phyloP scores from a whole-genome alignment of 2,329 filamentous ascomycete species.

The Lecanoromycetidae sp. region DNA sequence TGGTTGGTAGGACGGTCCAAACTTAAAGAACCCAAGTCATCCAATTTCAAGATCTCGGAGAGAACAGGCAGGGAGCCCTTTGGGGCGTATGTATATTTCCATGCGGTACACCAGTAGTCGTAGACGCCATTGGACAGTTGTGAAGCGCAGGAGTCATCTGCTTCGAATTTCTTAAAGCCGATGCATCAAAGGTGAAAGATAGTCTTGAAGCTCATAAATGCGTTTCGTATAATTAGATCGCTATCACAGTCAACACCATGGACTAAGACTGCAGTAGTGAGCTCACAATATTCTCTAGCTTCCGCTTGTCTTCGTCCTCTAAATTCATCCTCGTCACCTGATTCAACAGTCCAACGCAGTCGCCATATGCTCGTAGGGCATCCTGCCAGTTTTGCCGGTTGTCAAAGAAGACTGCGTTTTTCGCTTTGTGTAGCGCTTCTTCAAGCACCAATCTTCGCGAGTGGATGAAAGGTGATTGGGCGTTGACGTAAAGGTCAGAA shows the following conservation, averaged over 20 bases:
- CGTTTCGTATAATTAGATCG: slow-evolving; percentile 1
- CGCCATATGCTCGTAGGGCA: slow-evolving; percentile 7
- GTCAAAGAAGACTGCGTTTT: slow-evolving; percentile 12
- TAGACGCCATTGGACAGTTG: background rate
- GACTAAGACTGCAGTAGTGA: background rate
- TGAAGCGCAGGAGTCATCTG: background rate
- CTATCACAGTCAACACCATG: background rate
- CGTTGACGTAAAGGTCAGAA: no score
- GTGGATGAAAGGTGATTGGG: no score
- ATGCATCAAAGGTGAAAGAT: background rate
- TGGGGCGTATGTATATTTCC: no score
- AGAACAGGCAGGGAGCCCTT: no score
- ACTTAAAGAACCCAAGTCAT: no score
- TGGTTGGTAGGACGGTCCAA: no score
- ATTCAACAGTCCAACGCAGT: slow-evolving; percentile 6
- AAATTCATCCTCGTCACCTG: slow-evolving; percentile 11
- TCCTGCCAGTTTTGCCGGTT: slow-evolving; percentile 2
- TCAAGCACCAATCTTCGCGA: background rate
- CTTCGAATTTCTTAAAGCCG: background rate
- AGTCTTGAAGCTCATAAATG: slow-evolving; percentile 7
- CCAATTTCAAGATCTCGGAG: no score
- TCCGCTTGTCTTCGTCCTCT: slow-evolving; percentile 2
- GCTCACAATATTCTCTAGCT: slow-evolving; percentile 12
- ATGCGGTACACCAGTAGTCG: background rate
- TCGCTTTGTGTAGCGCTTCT: slow-evolving; percentile 13